phyloP scores from a whole-genome alignment of 1,284 basidiomycete species.

The Ustilago trichophora region DNA sequence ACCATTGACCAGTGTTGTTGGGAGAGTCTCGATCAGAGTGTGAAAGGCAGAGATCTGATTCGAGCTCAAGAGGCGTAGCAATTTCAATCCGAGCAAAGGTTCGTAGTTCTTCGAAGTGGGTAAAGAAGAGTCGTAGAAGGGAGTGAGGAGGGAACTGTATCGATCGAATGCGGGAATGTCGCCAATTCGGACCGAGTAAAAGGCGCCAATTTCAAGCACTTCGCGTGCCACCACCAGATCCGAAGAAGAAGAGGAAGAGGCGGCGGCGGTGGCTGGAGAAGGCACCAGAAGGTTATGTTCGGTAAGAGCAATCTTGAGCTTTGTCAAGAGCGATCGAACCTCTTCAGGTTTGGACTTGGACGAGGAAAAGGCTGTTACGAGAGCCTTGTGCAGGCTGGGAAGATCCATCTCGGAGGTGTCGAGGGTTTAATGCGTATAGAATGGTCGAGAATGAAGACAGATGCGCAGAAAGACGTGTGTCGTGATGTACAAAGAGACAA shows the following conservation, averaged over 20 bases:
- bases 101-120: constrained; percentile 85
- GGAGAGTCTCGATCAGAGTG: constrained; percentile 94
- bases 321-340: constrained; percentile 48
- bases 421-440: no score
- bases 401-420: constrained; percentile 21
- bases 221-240: constrained; percentile 73
- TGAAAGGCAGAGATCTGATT: constrained; percentile 98
- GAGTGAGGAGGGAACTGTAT: constrained; percentile 90
- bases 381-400: constrained; percentile 25
- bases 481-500: no score
- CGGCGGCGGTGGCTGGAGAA: neutral
- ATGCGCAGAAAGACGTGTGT: no score
- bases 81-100: constrained; percentile 88
- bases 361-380: constrained; percentile 27
- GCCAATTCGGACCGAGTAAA: constrained; percentile 86
- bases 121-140: constrained; percentile 81
- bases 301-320: constrained; percentile 77
- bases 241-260: constrained; percentile 56
- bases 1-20: constrained; percentile 48
- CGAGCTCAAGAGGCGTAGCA: constrained; percentile 91
- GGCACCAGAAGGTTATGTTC: constrained; percentile 78
- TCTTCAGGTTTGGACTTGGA: constrained; percentile 16
- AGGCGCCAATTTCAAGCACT: constrained; percentile 92
- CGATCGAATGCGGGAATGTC: constrained; percentile 92
- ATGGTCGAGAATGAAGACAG: no score